Base-by-base conservation (phyloP, 805 yeast species). In the Saturnispora saitoi region DNA sequence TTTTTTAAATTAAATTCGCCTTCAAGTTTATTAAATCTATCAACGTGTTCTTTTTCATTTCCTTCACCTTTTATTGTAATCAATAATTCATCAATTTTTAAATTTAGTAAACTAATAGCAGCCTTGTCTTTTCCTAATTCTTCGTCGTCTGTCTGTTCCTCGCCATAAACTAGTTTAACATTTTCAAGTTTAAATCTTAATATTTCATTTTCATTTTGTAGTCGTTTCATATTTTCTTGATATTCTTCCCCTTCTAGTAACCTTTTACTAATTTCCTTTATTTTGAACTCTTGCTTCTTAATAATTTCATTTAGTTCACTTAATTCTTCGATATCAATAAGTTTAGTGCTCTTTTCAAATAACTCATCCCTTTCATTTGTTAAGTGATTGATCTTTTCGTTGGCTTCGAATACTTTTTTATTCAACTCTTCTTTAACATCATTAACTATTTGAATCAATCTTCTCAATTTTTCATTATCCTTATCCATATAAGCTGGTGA, bases 351-450 rank as follows among this genome's bases (percentile, higher is more conserved):
- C 42, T 14, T 53, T 34, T 41, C 45, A 19, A n/a, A 41, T 40
- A 29, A 47, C 43, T 53, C 56, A 12, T 48, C 48, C 38, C 56
- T 60, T 48, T 71, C 69, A 12, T 49, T 28, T 50, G 81, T 86
- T 32, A 84, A 65, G 19, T 58, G 56, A 20, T 62, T 63, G 20
- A 83, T 79, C 49, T 73, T 74, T 17, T 71, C 71, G 54, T 80
- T 75, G 0, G 89, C 90, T 44, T 70, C 66, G 44, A 67, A 70
- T 53, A 83, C 81, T 53, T 79, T 81, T 4, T 64, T 63, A 49
- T 70, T 71, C 53, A 78, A 73, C 39, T 71, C 71, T 3, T 54
- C 19, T 52, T 70, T 75, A 47, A 77, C 57, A 11, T 61, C 59
- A 24, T 50, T 55, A n/a, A 65, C 49, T 61, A 59, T 58, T 14